Base-by-base conservation (phyloP, 1,139 yeast genomes). In the Nadsonia starkeyi-henricii region DNA sequence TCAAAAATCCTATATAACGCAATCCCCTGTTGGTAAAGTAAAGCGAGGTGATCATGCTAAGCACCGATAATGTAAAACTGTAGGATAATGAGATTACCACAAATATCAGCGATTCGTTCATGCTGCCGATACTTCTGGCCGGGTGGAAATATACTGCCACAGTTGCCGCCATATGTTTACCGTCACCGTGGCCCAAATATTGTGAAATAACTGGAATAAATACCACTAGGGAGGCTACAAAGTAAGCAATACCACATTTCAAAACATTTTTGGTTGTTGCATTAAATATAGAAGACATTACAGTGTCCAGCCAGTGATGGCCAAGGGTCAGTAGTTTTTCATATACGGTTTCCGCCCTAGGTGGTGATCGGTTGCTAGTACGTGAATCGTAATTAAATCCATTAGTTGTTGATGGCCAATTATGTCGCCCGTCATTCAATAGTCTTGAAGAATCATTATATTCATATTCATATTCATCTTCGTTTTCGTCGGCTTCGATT, bases 141-240 rank as follows among this genome's bases (percentile, higher is more conserved):
- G 95, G 91, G 58, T 85, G 93, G 67, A 85, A 85, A 62, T 85
- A 85, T 2, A 85, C 93, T 1, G 85, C 84, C 18, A 81, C 82
- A 0, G 95, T 85, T 21, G 94, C 86, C 7, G 82, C 79, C 57
- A 84, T 74, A 64, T 85, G 95, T 60, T 85, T 85, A 23, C 83
- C 79, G 62, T 83, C 91, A 18, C 85, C 74, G 42, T 68, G 62
- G 0, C 95, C 95, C 47, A 84, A 62, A 1, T 77, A 53, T 20
- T 61, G 57, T 28, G 83, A 75, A 44, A 85, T 70, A 2, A 75
- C 67, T 0, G 77, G 69, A 56, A 78, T 74, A 62, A 81, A 84
- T n/a, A 85, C 94, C 1, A 81, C 85, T 49, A 83, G 60, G 0
- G 93, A 81, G 1, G 88, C 93, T 1, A 84, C 54, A 13, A 81